phyloP scores from a whole-genome alignment of 495 filamentous ascomycete species.

The Echria macrotheca region DNA sequence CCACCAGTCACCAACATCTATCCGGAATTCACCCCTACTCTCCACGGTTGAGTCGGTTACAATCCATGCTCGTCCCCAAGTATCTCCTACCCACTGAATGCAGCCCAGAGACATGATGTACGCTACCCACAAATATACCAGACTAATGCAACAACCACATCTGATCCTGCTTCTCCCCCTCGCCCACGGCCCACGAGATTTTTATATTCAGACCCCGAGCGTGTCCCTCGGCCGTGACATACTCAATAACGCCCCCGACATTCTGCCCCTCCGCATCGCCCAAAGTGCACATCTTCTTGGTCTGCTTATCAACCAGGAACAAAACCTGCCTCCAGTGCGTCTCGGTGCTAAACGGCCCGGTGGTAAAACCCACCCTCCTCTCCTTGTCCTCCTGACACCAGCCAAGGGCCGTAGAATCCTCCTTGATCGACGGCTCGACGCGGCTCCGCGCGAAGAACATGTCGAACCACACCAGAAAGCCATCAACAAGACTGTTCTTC shows the following conservation, averaged over 20 bases:
- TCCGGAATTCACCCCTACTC: too few species aligned
- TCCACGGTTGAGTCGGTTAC: too few species aligned
- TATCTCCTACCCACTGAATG: too few species aligned
- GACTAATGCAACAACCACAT: slow-evolving; percentile 36
- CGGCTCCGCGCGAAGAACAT: slow-evolving; percentile 61
- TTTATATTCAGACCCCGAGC: slow-evolving; percentile 42
- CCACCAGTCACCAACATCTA: too few species aligned
- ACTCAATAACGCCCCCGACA: slow-evolving; percentile 42
- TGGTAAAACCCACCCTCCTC: slow-evolving; percentile 61
- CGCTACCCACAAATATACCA: too few species aligned
- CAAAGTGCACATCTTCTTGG: slow-evolving; percentile 25
- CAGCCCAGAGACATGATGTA: too few species aligned
- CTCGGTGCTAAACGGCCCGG: slow-evolving; percentile 68
- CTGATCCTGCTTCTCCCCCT: slow-evolving; percentile 34
- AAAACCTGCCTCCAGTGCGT: slow-evolving; percentile 90
- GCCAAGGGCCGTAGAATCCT: slow-evolving; percentile 25
- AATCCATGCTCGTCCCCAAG: too few species aligned
- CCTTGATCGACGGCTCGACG: slow-evolving; percentile 13
- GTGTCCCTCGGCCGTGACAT: slow-evolving; percentile 42
- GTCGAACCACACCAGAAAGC: slow-evolving; percentile 75
- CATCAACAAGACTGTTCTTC: slow-evolving; percentile 53
- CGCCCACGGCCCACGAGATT: slow-evolving; percentile 35
- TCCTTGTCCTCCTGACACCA: slow-evolving; percentile 22
- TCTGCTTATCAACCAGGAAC: slow-evolving; percentile 30
- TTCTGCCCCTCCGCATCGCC: slow-evolving; percentile 28